Base-by-base conservation (phyloP, 148 eudicot species). In the Spergularia marina region DNA sequence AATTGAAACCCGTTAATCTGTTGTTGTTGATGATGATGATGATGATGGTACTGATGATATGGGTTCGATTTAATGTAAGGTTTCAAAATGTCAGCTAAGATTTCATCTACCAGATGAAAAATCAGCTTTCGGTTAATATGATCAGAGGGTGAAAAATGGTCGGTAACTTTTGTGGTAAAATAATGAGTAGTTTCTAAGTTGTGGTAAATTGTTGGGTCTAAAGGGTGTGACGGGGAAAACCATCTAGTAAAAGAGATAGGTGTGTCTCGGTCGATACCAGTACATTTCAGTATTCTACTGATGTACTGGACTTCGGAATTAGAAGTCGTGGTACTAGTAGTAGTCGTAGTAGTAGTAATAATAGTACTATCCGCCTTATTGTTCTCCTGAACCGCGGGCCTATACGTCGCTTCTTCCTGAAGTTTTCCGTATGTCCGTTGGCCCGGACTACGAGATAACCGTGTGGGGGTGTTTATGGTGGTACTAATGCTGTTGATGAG, bases 131-230 rank as follows among this genome's bases (percentile, higher is more conserved):
- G 56, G 25, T 62, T 12, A 64, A 40, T 40, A 68, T 57, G 55
- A 55, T 21, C n/a, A 71, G 56, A 14, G 4, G 53, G 25, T 18
- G 61, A 34, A 4, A 16, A 57, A 53, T 41, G 18, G 44, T 53
- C 39, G 39, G n/a, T 5, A 52, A 53, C 20, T 23, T 14, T n/a
- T 47, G 74, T 34, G 68, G 74, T 44, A 58, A 59, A 47, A 70
- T 80, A 76, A 80, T 75, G 76, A 23, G 82, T 53, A 66, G 71
- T 80, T 80, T 87, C 96, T 17, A 94, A 81, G 65, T 58, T 73
- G 71, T 90, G 81, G 70, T 86, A 90, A 65, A 89, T 79, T 21
- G 87, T 85, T 34, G 98, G 96, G 80, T 92, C 84, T 34, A 94
- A 80, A 12, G 96, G 96, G 79, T 88, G 92, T 7, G 85, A 84